Base-by-base conservation (phyloP, 2,329 filamentous ascomycete genomes). In the Chaetomium sp. region DNA sequence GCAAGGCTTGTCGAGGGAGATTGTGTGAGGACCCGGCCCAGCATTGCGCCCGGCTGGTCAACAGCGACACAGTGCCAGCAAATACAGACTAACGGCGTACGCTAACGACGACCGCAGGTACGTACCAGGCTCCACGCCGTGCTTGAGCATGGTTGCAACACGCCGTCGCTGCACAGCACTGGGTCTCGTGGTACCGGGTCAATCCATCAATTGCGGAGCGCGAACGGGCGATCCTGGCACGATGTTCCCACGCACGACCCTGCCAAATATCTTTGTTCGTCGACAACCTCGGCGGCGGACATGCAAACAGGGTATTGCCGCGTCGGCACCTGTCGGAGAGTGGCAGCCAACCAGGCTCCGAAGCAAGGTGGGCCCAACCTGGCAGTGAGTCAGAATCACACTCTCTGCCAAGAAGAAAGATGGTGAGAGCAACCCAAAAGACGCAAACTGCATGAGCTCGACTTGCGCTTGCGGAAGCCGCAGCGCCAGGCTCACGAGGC, bases 171-270 rank as follows among this genome's bases (percentile, higher is more conserved):
- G 54, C 45, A 51, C 48, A 50, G 52, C 46, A 45, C 8, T 35
- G 12, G 34, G 61, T 63, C 53, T 44, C 50, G 41, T 54, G 57
- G 59, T 58, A 64, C 62, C 58, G 53, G 59, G n/a, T 46, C 42
- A 59, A 58, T 59, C 59, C 61, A 56, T 64, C 52, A 42, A 59
- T 57, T 48, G 49, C 56, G 59, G 52, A 61, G 48, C 55, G 46
- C 42, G 42, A 48, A 40, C 42, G 52, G 55, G 52, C 51, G 55
- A 63, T 63, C 58, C 41, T 38, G 54, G 45, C 49, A 44, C 53
- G 38, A 50, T 42, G 40, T 35, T 38, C 27, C 49, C 56, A 52
- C 43, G 52, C 33, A 34, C 32, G 11, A 40, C 46, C 55, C 53
- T 48, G 12, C 58, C 55, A 52, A 55, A 61, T 60, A 36, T 41